These are phyloP conservation scores for Aspergillus sp. DNA, from an alignment of 2,329 filamentous ascomycete genomes.

Conservation along the genomic window DNA sequence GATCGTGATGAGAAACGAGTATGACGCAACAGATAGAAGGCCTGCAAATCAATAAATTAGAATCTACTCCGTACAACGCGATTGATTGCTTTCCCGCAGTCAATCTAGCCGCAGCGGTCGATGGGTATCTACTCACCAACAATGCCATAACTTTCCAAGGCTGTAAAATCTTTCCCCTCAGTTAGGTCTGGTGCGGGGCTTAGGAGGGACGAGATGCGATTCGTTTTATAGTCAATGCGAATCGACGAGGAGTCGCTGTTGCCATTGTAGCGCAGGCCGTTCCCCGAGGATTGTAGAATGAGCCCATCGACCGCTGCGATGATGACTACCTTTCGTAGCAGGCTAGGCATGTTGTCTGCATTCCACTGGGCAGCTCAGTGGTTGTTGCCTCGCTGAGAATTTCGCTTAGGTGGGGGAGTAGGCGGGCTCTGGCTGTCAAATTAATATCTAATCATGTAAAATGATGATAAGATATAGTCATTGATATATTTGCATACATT, in stretches of 20 bases:
- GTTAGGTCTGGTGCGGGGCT: constrained; percentile 26
- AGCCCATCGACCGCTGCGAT: constrained; percentile 81
- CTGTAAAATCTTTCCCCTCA: constrained; percentile 30
- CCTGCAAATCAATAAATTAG: constrained; percentile 53
- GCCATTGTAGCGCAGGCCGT: constrained; percentile 42
- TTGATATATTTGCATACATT: background rate
- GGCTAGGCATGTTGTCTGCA: constrained; percentile 62
- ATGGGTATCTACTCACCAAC: constrained; percentile 50
- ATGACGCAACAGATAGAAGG: constrained; percentile 75
- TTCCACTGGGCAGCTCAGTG: background rate
- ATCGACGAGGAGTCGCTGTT: constrained; percentile 59
- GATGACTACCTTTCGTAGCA: constrained; percentile 77
- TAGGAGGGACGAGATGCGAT: constrained; percentile 50
- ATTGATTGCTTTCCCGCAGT: background rate
- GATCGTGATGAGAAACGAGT: constrained; percentile 83
- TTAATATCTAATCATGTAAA: background rate
- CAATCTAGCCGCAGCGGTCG: background rate
- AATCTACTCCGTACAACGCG: background rate
- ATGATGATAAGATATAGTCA: background rate
- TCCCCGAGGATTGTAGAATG: constrained; percentile 71
- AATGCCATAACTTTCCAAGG: constrained; percentile 53
- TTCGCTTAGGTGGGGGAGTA: constrained; percentile 9
- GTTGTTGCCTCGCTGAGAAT: constrained; percentile 5
- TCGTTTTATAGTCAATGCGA: constrained; percentile 68
- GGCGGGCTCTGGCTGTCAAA: background rate